Evolutionary conservation across 257 asterid species (phyloP), one percentile per base, ranked within the genome.

Genomic region (Jacaranda mimosifolia): DNA sequence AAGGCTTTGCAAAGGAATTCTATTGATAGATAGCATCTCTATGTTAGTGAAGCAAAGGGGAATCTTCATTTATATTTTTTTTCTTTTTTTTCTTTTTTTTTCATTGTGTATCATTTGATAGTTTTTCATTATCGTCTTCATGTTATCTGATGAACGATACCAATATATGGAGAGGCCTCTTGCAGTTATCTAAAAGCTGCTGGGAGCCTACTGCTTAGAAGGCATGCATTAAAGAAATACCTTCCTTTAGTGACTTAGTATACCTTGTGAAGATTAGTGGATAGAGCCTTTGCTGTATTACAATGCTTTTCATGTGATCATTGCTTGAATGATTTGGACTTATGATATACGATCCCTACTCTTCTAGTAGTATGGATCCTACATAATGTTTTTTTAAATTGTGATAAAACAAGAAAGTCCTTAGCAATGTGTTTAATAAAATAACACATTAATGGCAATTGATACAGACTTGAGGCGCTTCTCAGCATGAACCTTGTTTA

Each of bases 401-500:
- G 32, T 57, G 32, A 21, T 36, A 19, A 42, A 59, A 68, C 76
- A n/a, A 12, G 35, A 10, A 49, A 52, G 39, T 32, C 72, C 14
- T 9, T 42, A 7, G 18, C 1, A 13, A 9, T 9, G 39, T 40
- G 42, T 40, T 8, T 35, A n/a, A 13, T 43, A 43, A 42, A 39
- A 3, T 62, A 2, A 36, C 12, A 5, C 62, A 42, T 60, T 40
- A 45, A 14, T 39, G 71, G 60, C 75, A 19, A 17, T 73, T 48
- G 52, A 21, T 51, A 39, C 62, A 68, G 66, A 45, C 39, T 51
- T 52, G 63, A 14, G 66, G 63, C 48, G 18, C 17, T 49, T 45
- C 56, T 49, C 65, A 32, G 77, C 73, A 55, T 38, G 10, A 59
- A 69, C 66, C 59, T 53, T 66, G 68, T 45, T 43, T 10, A 67